Base-by-base conservation (phyloP, 2,329 filamentous ascomycete genomes). In the Macrophomina pseudophaseolina region DNA sequence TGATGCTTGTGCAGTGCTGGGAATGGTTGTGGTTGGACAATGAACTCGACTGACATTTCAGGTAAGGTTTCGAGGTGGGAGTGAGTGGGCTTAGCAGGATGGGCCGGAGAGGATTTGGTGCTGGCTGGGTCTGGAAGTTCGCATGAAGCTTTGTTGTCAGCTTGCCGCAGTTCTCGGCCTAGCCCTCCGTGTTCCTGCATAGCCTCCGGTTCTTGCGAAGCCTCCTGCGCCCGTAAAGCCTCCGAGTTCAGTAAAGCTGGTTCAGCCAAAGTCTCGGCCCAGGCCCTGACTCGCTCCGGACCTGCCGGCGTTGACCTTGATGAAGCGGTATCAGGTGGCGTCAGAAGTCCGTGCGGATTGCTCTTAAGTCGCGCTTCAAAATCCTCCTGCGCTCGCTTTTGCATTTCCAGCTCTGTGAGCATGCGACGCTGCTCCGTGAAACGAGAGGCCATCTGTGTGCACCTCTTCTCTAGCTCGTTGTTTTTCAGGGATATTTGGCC, bases 281-380 rank as follows among this genome's bases (percentile, higher is more conserved):
- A 62, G n/a, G 58, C 58, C 32, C 18, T 62, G 42, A 62, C 44
- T 49, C 58, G 42, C 30, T 62, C 58, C 32, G 58, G 42, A 11
- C 38, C 49, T n/a, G 16, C 58, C 30, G 44, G 58, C 6, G 58
- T 35, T 9, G 58, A 49, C 18, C 30, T 28, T 9, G 23, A 49
- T 11, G 58, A 62, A 6, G 42, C 58, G 23, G 58, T 38, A 28
- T 49, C 58, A 5, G 44, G 58, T 30, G 44, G 58, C 8, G 42
- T 49, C 11, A 38, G 30, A 9, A 40, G 40, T n/a, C 56, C 56
- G 28, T 35, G 30, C 44, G 44, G 42, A 5, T 62, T 46, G 6
- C 38, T 40, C 30, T 35, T 35, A 28, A 35, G 32, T 32, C 6
- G 30, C 30, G 30, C 30, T 16, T 28, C 11, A n/a, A 38, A 62